Evolutionary conservation across 176 grass and related monocot genomes (phyloP), one percentile per base, ranked within the genome.

Genomic region (Cenchrus fungigraminus): DNA sequence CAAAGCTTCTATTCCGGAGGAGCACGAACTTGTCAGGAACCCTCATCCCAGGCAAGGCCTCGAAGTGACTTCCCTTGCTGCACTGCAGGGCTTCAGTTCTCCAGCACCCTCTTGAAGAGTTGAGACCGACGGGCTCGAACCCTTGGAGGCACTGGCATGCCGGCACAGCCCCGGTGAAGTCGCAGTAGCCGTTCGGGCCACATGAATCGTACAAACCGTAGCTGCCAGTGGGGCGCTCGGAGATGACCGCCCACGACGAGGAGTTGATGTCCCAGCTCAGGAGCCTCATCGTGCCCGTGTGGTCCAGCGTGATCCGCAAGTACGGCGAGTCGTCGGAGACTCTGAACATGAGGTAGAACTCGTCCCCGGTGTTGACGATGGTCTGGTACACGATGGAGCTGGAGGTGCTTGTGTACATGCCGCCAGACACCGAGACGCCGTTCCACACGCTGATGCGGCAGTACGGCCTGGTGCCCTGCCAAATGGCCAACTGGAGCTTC

Each of bases 141-240:
- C 92, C 89, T 1, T 80, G 37, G 0, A 92, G 83, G 44, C 92
- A 94, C 3, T 19, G 19, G 63, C 90, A 94, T 0, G 86, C 22
- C 17, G 68, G 68, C 1, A 9, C 2, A 2, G 40, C 60, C 20
- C 4, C 46, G 1, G 66, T 77, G 46, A 34, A 25, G 74, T 89
- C 62, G 6, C 86, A 87, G 56, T 89, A 84, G 3, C 86, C 77
- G 29, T 79, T 85, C 0, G 73, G 83, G 45, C 86, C 88, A 40
- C 91, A 96, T 0, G 82, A 81, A 0, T 46, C 68, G 1, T 87
- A 89, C 17, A 29, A 2, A 1, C 74, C 89, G 17, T 65, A 91
- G 9, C 40, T 4, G 14, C 31, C 46, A 9, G 8, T 3, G 10
- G 68, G 43, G 12, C 0, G 9, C 34, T 64, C 15, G 0, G 8